These are phyloP conservation scores for Bolboschoenoplectus hybrid DNA, from an alignment of 202 grass and related monocot genomes.

Conservation along the genomic window DNA sequence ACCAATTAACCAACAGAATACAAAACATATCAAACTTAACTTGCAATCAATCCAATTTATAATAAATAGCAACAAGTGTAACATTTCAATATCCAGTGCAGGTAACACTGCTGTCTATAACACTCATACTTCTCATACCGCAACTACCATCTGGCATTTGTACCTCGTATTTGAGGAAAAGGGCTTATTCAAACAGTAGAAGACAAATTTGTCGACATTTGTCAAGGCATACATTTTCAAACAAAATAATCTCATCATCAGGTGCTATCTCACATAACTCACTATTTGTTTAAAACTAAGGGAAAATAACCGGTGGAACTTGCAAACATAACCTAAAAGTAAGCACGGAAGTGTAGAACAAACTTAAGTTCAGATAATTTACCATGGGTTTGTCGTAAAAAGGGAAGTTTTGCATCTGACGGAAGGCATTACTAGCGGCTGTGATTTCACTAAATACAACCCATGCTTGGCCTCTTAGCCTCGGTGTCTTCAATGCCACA, in stretches of 20 bases:
- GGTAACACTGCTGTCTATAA: background rate
- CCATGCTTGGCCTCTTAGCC: slow-evolving; percentile 94
- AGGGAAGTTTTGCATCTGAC: slow-evolving; percentile 88
- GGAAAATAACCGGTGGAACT: background rate
- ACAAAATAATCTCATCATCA: background rate
- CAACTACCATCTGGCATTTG: background rate
- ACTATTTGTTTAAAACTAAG: background rate
- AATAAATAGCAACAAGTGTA: background rate
- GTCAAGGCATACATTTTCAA: background rate
- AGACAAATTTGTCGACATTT: background rate
- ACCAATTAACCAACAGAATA: slow-evolving; percentile 17
- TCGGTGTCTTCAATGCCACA: slow-evolving; percentile 88
- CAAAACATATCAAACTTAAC: background rate
- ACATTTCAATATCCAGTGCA: background rate
- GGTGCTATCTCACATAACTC: background rate
- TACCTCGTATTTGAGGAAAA: background rate
- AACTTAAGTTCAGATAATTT: slow-evolving; percentile 29
- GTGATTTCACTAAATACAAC: slow-evolving; percentile 91
- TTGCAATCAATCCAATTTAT: background rate
- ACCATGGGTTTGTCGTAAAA: slow-evolving; percentile 96
- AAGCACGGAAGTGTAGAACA: background rate
- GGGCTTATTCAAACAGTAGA: background rate
- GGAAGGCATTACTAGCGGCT: slow-evolving; percentile 86
- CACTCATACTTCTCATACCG: background rate
- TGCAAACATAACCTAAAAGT: slow-evolving; percentile 17